These are phyloP conservation scores for Raffaelea albimanens DNA, from an alignment of 2,329 filamentous ascomycete species.

Conservation along the genomic window DNA sequence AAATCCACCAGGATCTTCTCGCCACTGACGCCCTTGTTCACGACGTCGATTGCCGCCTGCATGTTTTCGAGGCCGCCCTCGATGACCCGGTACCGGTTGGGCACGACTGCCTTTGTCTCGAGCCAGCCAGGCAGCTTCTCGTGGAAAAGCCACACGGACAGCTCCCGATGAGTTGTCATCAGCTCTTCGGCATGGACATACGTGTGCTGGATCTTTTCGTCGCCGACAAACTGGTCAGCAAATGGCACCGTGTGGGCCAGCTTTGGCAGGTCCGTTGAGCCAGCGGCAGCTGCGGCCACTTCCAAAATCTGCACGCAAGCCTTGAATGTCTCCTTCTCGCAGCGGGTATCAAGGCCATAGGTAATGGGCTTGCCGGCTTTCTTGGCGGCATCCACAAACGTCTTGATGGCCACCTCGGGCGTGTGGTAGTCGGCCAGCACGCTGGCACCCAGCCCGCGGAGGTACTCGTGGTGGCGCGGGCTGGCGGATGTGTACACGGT, in stretches of 20 bases:
- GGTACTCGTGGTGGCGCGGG: slow-evolving; percentile 6
- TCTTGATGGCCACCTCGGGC: background rate
- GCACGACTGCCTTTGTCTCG: background rate
- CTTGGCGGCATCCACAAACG: slow-evolving; percentile 12
- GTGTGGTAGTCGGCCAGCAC: slow-evolving; percentile 7
- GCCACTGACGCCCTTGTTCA: background rate
- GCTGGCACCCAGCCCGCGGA: slow-evolving; percentile 4
- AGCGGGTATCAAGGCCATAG: background rate
- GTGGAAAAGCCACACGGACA: background rate
- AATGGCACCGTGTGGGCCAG: too few species aligned
- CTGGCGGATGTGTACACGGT: slow-evolving; percentile 7
- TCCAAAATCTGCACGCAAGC: too few species aligned
- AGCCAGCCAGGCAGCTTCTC: background rate
- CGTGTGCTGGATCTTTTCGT: too few species aligned
- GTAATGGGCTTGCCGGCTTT: background rate
- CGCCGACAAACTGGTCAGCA: too few species aligned
- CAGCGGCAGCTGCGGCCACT: too few species aligned
- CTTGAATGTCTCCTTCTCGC: too few species aligned
- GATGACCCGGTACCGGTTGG: background rate
- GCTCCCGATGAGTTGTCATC: background rate
- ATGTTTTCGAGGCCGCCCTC: background rate
- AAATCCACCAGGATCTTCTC: slow-evolving; percentile 6
- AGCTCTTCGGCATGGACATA: too few species aligned
- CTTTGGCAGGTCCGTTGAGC: too few species aligned
- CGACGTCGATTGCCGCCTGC: background rate